These are phyloP conservation scores for Boeremia exigua DNA, from an alignment of 2,329 filamentous ascomycete species.

Conservation along the genomic window DNA sequence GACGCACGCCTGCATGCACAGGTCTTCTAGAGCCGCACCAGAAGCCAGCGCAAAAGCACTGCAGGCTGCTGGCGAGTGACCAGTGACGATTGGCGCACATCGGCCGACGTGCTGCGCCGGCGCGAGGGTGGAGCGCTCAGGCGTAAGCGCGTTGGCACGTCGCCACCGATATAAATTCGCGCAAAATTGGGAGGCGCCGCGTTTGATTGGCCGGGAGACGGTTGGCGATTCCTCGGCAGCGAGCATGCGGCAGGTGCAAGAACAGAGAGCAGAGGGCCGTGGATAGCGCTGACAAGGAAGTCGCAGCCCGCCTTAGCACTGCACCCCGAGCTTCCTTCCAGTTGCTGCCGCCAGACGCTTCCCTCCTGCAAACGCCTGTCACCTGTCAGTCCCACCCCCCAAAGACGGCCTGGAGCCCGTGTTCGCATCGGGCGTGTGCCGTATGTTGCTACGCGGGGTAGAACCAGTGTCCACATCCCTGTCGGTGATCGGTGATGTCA, in stretches of 20 bases:
- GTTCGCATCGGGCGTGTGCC: background rate
- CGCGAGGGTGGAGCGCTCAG: slow-evolving; percentile 6
- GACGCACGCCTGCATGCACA: slow-evolving; percentile 15
- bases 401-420: slow-evolving; percentile 1
- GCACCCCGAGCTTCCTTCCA: background rate
- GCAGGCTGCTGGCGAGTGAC: slow-evolving; percentile 8
- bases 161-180: slow-evolving; percentile 19
- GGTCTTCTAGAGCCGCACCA: slow-evolving; percentile 26
- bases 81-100: background rate
- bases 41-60: slow-evolving; percentile 1
- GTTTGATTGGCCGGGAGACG: slow-evolving; percentile 5
- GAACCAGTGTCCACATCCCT: slow-evolving; percentile 3
- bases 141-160: slow-evolving; percentile 1
- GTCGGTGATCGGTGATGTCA: slow-evolving; percentile 14
- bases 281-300: background rate
- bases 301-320: background rate
- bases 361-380: slow-evolving; percentile 8
- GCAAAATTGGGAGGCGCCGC: slow-evolving; percentile 3
- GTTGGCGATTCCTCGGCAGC: slow-evolving; percentile 7
- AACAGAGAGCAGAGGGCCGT: background rate
- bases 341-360: background rate
- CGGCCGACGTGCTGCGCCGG: background rate
- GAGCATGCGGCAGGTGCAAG: slow-evolving; percentile 4
- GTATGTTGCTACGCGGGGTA: slow-evolving; percentile 9
- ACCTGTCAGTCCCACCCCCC: background rate